Evolutionary conservation across 257 asterid species (phyloP).

Genomic region (Nicotiana obtusifolia): DNA sequence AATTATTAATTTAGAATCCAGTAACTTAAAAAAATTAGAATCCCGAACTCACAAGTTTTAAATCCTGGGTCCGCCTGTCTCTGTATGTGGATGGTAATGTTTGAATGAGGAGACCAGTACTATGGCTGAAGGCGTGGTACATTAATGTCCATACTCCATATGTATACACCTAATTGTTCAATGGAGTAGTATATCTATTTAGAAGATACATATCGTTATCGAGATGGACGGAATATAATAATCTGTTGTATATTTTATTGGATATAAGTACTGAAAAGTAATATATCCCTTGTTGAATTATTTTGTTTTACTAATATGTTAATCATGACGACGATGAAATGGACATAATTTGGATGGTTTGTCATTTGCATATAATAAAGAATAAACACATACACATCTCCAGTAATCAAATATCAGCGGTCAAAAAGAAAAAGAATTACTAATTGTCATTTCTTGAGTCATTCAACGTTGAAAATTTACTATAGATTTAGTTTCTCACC

Average conservation of each 20-base stretch:
- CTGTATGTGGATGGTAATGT: too few species aligned
- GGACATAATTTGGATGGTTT: not conserved
- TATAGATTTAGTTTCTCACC: not conserved
- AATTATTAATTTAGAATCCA: too few species aligned
- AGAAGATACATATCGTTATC: not conserved
- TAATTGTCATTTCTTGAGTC: not conserved
- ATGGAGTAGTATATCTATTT: not conserved
- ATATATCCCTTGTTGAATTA: not conserved
- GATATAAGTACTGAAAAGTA: not conserved
- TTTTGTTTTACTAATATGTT: not conserved
- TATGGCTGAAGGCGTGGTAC: not conserved
- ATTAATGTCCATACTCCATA: not conserved
- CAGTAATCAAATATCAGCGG: not conserved
- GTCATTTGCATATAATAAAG: not conserved
- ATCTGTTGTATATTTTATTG: not conserved
- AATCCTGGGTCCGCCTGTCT: too few species aligned
- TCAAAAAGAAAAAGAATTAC: not conserved
- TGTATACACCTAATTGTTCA: not conserved
- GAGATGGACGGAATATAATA: not conserved
- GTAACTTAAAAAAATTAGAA: too few species aligned
- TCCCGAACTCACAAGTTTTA: too few species aligned
- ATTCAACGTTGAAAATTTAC: not conserved
- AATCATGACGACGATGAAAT: not conserved
- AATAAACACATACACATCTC: not conserved
- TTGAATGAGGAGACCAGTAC: not conserved